Evolutionary conservation across 305 asterid genomes (phyloP).

Genomic region (Fraxinus albicans): DNA sequence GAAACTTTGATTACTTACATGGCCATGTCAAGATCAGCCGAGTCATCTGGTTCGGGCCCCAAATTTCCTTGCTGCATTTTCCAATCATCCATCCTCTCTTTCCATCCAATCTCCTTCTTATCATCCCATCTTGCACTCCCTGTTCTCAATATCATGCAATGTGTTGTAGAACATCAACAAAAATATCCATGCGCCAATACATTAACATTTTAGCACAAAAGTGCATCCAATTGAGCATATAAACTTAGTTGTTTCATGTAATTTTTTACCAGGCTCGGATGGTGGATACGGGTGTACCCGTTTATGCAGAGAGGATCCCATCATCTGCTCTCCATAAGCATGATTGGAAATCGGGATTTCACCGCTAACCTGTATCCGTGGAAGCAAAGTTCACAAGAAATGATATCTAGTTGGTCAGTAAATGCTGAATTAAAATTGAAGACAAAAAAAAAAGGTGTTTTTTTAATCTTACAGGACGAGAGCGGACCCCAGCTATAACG

Average conservation of each 20-base stretch:
- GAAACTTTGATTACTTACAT: constrained; percentile 45
- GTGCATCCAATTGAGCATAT: background rate
- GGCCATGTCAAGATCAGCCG: constrained; percentile 71
- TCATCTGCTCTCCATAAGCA: constrained; percentile 74
- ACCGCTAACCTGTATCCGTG: constrained; percentile 69
- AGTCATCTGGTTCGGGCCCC: constrained; percentile 67
- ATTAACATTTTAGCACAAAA: background rate
- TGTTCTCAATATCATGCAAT: constrained; percentile 11
- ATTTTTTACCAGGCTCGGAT: constrained; percentile 55
- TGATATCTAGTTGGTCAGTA: background rate
- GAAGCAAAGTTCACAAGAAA: background rate
- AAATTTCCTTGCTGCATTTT: constrained; percentile 82
- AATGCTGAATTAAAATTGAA: background rate
- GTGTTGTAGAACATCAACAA: background rate
- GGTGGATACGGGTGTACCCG: constrained; percentile 81
- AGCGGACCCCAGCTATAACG: constrained; percentile 74
- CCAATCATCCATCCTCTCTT: constrained; percentile 97
- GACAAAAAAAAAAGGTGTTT: background rate
- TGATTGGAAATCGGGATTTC: constrained; percentile 66
- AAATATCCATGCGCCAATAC: background rate
- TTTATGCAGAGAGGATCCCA: constrained; percentile 72
- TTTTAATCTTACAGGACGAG: constrained; percentile 57
- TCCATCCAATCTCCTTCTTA: constrained; percentile 80
- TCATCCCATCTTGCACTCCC: constrained; percentile 91
- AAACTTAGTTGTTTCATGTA: background rate